Conservation (phyloP, 2,329 filamentous ascomycete species). For the Thielaviopsis populi region DNA sequence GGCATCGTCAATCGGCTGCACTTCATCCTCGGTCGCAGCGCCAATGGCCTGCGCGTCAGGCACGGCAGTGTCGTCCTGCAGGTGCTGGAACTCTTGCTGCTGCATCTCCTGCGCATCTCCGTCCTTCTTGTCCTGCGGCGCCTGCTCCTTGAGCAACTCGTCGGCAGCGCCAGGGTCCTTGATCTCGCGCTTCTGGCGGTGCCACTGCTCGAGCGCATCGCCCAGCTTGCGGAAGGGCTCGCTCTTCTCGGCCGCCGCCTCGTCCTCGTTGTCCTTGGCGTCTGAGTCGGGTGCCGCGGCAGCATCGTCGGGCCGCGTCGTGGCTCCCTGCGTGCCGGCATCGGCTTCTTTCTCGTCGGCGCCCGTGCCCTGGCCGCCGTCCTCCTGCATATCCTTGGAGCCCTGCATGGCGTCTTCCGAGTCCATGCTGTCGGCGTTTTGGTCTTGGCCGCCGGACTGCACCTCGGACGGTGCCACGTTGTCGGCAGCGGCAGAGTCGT, state of each 20-base stretch:
- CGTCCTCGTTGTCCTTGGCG: conserved; percentile 31
- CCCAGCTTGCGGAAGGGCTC: conserved; percentile 90
- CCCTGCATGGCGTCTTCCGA: conserved; percentile 44
- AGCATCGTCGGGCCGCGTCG: conserved; percentile 34
- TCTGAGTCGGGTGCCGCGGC: conserved; percentile 29
- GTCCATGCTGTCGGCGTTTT: conserved; percentile 44
- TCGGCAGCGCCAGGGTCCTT: conserved; percentile 28
- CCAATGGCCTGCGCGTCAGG: conserved; percentile 88
- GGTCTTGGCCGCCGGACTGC: conserved; percentile 41
- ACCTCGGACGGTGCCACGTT: conserved; percentile 32
- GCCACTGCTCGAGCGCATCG: conserved; percentile 84
- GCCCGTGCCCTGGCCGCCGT: conserved; percentile 50
- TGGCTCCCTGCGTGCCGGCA: conserved; percentile 46
- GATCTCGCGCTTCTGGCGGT: conserved; percentile 76
- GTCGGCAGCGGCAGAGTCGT: conserved; percentile 26
- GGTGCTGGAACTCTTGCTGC: conserved; percentile 80
- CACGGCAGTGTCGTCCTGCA: conserved; percentile 65
- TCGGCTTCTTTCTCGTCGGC: conserved; percentile 48
- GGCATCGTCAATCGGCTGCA: conserved; percentile 68
- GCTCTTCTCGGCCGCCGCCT: conserved; percentile 31
- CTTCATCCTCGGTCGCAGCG: conserved; percentile 74
- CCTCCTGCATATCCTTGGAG: conserved; percentile 48
- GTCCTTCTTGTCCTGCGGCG: conserved; percentile 31
- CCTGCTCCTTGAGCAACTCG: conserved; percentile 33
- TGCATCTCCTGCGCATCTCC: conserved; percentile 42